Conservation (phyloP, 2,329 filamentous ascomycete species). For the Epichloe bromicola region DNA sequence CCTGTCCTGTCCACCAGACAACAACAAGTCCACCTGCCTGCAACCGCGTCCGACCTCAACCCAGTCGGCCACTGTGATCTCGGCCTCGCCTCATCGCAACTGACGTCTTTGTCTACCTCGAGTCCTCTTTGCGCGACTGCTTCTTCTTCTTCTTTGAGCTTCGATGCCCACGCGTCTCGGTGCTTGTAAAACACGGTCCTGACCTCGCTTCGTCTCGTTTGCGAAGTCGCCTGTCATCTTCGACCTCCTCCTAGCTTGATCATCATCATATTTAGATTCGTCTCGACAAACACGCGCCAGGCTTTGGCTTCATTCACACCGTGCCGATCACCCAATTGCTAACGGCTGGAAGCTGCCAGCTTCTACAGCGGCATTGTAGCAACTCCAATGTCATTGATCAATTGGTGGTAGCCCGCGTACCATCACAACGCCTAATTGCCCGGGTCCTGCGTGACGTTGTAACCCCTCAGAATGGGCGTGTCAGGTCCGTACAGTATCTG, state of each 20-base stretch:
- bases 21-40: not conserved
- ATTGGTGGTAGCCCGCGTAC: not conserved
- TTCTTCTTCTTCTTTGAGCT: not conserved
- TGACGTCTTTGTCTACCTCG: not conserved
- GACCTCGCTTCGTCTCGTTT: not conserved
- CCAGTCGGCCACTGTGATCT: not conserved
- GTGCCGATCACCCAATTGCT: not conserved
- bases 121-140: not conserved
- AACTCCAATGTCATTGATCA: not conserved
- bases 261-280: not conserved
- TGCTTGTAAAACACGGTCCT: not conserved
- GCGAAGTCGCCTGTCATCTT: not conserved
- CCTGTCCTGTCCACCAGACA: not conserved
- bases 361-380: not conserved
- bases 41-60: not conserved
- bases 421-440: not conserved
- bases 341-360: not conserved
- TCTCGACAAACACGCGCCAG: not conserved
- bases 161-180: not conserved
- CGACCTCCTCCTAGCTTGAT: not conserved
- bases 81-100: not conserved
- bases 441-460: not conserved
- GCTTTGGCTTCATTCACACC: not conserved
- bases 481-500: constrained; percentile 16
- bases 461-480: constrained; percentile 21